phyloP scores from a whole-genome alignment of 2,329 filamentous ascomycete genomes.

The Chalaropsis ovoidea region DNA sequence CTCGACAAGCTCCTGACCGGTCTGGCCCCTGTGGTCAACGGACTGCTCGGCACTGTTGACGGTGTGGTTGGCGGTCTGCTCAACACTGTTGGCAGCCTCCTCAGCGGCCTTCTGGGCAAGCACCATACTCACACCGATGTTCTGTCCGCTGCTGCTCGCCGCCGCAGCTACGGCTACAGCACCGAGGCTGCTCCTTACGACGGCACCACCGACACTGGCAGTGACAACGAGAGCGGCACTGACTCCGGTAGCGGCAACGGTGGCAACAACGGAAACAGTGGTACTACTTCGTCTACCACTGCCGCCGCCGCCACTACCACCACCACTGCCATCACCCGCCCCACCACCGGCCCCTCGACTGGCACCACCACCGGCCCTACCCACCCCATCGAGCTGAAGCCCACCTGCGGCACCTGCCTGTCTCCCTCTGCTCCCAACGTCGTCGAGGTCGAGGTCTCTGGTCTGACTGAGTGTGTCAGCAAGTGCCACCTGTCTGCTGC shows the following conservation, averaged over 20 bases:
- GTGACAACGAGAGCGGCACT: neutral
- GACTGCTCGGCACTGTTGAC: constrained; percentile 19
- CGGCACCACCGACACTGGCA: neutral
- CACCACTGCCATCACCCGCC: neutral
- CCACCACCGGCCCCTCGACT: neutral
- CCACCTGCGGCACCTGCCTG: constrained; percentile 33
- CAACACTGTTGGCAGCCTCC: constrained; percentile 16
- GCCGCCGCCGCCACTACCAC: neutral
- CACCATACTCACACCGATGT: constrained; percentile 14
- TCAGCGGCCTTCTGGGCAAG: constrained; percentile 22
- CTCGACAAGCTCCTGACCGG: constrained; percentile 15
- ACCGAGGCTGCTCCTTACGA: neutral
- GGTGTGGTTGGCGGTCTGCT: constrained; percentile 17
- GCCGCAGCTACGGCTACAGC: constrained; percentile 7
- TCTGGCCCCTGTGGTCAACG: constrained; percentile 16
- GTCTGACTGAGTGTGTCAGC: constrained; percentile 23
- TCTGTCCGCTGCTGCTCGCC: constrained; percentile 17
- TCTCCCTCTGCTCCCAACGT: constrained; percentile 11
- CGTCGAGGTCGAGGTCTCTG: constrained; percentile 15
- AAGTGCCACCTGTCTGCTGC: constrained; percentile 22
- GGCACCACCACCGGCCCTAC: constrained; percentile 39
- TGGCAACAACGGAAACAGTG: neutral
- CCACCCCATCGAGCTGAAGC: constrained; percentile 49
- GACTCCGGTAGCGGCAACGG: neutral
- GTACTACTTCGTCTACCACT: neutral